Conservation (phyloP, 192 early-diverging fungal species). For the Coemansia sp. region DNA sequence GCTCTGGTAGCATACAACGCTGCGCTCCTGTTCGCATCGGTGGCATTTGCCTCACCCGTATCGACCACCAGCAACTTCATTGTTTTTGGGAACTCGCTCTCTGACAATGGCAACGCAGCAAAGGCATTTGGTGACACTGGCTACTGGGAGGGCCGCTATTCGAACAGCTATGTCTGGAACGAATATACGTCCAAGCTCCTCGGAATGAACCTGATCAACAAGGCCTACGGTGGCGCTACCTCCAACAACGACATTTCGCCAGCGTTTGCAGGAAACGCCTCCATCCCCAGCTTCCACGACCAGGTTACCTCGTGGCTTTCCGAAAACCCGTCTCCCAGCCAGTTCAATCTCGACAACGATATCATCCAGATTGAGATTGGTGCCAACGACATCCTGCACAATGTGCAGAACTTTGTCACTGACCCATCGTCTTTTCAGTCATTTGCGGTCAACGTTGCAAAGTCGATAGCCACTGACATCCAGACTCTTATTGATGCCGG, state of each 20-base stretch:
- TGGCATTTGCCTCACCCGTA: slow-evolving; percentile 28
- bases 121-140: neutral
- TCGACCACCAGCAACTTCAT: slow-evolving; percentile 30
- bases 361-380: slow-evolving; percentile 45
- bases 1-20: slow-evolving; percentile 19
- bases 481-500: slow-evolving; percentile 29
- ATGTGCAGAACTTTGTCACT: slow-evolving; percentile 12
- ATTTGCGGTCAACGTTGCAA: slow-evolving; percentile 25
- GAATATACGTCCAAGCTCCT: slow-evolving; percentile 47
- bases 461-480: slow-evolving; percentile 30
- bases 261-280: slow-evolving; percentile 14
- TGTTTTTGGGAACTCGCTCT: slow-evolving; percentile 51
- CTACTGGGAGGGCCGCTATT: slow-evolving; percentile 46
- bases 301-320: slow-evolving; percentile 32
- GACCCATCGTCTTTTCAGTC: slow-evolving; percentile 17
- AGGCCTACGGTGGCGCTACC: slow-evolving; percentile 43
- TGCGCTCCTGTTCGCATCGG: slow-evolving; percentile 25
- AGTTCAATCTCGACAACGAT: slow-evolving; percentile 42
- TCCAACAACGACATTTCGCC: slow-evolving; percentile 51
- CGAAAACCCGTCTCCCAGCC: slow-evolving; percentile 26
- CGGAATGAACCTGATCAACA: slow-evolving; percentile 34
- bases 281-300: slow-evolving; percentile 48
- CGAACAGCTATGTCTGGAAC: slow-evolving; percentile 52
- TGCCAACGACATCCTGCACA: slow-evolving; percentile 39
- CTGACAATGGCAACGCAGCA: slow-evolving; percentile 35